Percentiles rank a stretch among this genome's conserved stretches.
These are phyloP conservation scores for Candida easanensis DNA, from an alignment of 805 yeast species.

Conservation along the genomic window DNA sequence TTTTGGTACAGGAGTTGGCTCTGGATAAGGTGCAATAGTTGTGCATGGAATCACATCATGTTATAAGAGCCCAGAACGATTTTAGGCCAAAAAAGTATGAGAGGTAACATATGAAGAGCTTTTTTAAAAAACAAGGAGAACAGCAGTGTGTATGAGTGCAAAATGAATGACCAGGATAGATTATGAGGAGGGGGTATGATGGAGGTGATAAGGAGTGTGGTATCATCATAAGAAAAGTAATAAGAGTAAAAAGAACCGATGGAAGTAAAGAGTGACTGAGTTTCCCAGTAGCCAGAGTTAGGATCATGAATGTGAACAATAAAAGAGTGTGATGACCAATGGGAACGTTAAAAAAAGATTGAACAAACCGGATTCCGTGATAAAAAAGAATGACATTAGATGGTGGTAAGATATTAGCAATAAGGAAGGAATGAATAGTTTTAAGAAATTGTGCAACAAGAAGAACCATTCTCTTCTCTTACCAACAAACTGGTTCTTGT, in stretches of 20 bases:
- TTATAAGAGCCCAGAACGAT: too few relatives aligned
- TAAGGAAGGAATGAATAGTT: background rate
- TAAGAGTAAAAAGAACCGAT: background rate
- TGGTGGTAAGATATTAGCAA: background rate
- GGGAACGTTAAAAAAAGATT: background rate
- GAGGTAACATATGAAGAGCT: too few relatives aligned
- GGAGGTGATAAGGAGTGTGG: background rate
- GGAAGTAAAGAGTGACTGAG: background rate
- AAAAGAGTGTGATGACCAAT: background rate
- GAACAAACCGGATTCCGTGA: too few relatives aligned
- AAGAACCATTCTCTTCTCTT: conserved; percentile 35
- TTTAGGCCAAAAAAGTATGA: too few relatives aligned
- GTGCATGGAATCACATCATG: too few relatives aligned
- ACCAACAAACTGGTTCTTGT: conserved; percentile 76
- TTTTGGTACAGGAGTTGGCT: too few relatives aligned
- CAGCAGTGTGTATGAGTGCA: too few relatives aligned
- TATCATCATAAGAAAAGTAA: background rate
- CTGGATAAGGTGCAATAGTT: too few relatives aligned
- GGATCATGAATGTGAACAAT: background rate
- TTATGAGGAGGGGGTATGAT: background rate
- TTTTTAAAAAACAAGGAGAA: too few relatives aligned
- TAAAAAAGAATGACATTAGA: background rate
- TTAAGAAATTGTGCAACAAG: conserved; percentile 40
- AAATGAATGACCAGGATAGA: background rate
- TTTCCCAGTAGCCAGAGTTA: too few relatives aligned